These are phyloP conservation scores for Colletotrichum sp. DNA, from an alignment of 2,329 filamentous ascomycete genomes.

Conservation along the genomic window DNA sequence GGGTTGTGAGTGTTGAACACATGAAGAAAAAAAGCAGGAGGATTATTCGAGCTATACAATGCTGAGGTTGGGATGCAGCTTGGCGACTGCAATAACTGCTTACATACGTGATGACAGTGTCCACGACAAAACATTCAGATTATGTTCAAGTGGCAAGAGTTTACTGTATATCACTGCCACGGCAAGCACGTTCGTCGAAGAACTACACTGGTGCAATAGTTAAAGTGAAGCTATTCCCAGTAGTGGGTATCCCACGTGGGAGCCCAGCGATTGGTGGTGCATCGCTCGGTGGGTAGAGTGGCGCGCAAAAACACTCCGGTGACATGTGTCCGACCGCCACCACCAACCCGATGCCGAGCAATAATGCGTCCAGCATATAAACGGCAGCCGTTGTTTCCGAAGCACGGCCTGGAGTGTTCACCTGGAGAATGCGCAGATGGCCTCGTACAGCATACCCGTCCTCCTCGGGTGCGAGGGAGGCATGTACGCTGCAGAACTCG, in stretches of 20 bases:
- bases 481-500: neutral
- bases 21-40: neutral
- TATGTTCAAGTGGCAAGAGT: fast-evolving
- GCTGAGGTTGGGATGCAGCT: neutral
- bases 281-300: neutral
- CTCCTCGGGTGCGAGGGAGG: neutral
- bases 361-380: neutral
- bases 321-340: neutral
- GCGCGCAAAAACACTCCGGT: neutral
- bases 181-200: fast-evolving
- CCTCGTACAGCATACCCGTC: neutral
- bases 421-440: neutral
- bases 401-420: neutral
- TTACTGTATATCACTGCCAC: fast-evolving
- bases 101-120: fast-evolving
- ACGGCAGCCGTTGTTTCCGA: neutral
- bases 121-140: fast-evolving
- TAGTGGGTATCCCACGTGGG: constrained; percentile 11
- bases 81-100: neutral
- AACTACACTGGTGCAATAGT: neutral
- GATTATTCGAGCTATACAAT: neutral
- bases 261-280: neutral
- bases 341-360: neutral
- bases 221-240: neutral
- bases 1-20: neutral